Evolutionary conservation across 23 red algal genomes (phyloP).

Genomic region (Gracilaria domingensis): DNA sequence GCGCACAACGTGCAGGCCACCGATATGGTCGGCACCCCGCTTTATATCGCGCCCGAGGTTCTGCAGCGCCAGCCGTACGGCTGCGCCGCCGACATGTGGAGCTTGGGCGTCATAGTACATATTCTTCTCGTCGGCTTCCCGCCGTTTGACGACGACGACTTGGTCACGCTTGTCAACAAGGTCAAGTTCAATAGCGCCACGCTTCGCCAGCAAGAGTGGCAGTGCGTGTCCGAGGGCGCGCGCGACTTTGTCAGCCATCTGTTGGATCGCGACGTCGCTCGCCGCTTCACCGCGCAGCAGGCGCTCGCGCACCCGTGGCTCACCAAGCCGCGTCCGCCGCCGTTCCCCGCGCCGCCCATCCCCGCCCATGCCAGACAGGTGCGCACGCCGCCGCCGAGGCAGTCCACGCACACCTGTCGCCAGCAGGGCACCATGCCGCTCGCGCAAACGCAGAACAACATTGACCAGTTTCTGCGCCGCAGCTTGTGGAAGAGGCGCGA

Average conservation of each 20-base stretch:
- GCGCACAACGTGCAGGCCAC: not conserved
- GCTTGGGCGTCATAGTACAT: constrained; percentile 85
- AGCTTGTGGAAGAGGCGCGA: constrained; percentile 66
- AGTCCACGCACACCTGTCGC: constrained; percentile 12
- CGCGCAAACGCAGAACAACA: constrained; percentile 47
- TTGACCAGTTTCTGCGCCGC: constrained; percentile 55
- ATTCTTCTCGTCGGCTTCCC: constrained; percentile 86
- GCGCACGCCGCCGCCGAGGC: constrained; percentile 1
- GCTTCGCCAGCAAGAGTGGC: constrained; percentile 47
- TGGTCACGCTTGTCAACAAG: constrained; percentile 72
- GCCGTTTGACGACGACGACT: constrained; percentile 89
- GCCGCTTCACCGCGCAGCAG: constrained; percentile 53
- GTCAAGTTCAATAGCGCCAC: constrained; percentile 50
- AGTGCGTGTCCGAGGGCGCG: constrained; percentile 40
- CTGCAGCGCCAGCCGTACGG: constrained; percentile 80
- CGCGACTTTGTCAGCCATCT: constrained; percentile 60
- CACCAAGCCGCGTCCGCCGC: constrained; percentile 54
- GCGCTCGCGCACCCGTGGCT: constrained; percentile 75
- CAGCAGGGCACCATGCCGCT: constrained; percentile 61
- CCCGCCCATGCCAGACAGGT: not conserved
- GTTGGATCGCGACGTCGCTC: constrained; percentile 50
- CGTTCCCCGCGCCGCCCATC: constrained; percentile 66
- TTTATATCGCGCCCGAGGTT: constrained; percentile 94
- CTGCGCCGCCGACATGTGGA: constrained; percentile 87
- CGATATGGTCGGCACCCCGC: constrained; percentile 83